Evolutionary conservation across 2,329 filamentous ascomycete genomes (phyloP).

Genomic region (Xylaria multiplex): DNA sequence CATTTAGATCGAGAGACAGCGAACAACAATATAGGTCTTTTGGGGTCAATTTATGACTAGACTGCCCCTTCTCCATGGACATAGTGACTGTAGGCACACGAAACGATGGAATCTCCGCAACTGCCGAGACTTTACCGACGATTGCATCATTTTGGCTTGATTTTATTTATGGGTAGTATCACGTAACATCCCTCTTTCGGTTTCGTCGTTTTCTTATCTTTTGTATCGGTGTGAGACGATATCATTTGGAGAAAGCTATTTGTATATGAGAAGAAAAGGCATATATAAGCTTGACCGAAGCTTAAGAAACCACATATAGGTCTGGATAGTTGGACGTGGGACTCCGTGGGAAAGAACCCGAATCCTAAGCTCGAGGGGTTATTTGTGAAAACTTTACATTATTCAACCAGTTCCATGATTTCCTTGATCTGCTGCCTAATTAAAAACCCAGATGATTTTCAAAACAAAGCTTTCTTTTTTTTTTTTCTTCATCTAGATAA

Average conservation of each 20-base stretch:
- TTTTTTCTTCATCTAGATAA: conserved; percentile 3
- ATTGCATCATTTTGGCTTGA: conserved; percentile 36
- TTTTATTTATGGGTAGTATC: not conserved
- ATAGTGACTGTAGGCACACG: conserved; percentile 6
- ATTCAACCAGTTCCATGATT: no score
- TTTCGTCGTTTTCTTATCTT: not conserved
- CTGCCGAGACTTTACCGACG: conserved; percentile 34
- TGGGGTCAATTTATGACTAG: not conserved
- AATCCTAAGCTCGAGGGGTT: no score
- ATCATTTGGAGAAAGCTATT: not conserved
- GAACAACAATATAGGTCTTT: not conserved
- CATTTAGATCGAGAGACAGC: not conserved
- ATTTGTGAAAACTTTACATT: no score
- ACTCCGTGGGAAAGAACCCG: no score
- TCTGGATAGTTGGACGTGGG: not conserved
- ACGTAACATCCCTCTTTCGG: no score
- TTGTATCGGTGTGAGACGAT: not conserved
- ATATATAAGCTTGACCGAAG: not conserved
- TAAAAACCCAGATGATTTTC: not conserved
- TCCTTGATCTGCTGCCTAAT: no score
- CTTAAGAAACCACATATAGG: not conserved
- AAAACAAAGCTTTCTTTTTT: not conserved
- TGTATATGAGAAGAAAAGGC: not conserved
- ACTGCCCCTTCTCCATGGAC: not conserved
- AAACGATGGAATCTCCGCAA: conserved; percentile 19